Base-by-base conservation (phyloP, 495 filamentous ascomycete genomes). In the Aspergillus cristatus region DNA sequence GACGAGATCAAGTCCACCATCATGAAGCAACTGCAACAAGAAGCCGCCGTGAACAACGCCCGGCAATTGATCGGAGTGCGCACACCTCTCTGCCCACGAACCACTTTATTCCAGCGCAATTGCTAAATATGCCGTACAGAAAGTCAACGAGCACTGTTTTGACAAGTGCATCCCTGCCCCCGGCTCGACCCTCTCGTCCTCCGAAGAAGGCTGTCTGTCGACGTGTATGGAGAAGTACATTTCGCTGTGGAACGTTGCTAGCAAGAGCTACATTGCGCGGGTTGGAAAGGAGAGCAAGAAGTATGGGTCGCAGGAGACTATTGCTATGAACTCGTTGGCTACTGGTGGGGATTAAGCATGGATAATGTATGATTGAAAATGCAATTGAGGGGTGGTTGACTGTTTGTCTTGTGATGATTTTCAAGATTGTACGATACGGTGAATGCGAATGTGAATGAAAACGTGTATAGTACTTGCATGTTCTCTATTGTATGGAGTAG, bases 181-280 rank as follows among this genome's bases (percentile, higher is more conserved):
- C 37, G 82, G 86, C 38, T 61, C 71, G 35, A 83, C 81, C 28
- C 63, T 97, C 33, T 86, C 85, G 25, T 60, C 68, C 37, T 71
- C 68, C 50, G 78, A 88, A 64, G 76, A 81, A 60, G 68, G 73
- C 31, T 98, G 91, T 72, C 72, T 90, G 41, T 82, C 81, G 6
- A 64, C 71, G 43, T 98, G 91, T 69, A 91, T 95, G 83, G 86
- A 96, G 57, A 98, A 98, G 67, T 98, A 98, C 70, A 94, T 96
- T 73, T 63, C 70, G 16, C 75, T 84, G 22, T 98, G 93, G 93
- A 95, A 96, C 60, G 67, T 71, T 39, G 82, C 94, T 41, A 86
- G 79, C 60, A 55, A 72, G 41, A 70, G 79, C 17, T 94, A 94
- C 56, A 71, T 94, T 45, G 52, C 52, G 34, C 72, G 86, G 50